phyloP scores from a whole-genome alignment of 2,329 filamentous ascomycete species.

The Apiospora saccharicola region DNA sequence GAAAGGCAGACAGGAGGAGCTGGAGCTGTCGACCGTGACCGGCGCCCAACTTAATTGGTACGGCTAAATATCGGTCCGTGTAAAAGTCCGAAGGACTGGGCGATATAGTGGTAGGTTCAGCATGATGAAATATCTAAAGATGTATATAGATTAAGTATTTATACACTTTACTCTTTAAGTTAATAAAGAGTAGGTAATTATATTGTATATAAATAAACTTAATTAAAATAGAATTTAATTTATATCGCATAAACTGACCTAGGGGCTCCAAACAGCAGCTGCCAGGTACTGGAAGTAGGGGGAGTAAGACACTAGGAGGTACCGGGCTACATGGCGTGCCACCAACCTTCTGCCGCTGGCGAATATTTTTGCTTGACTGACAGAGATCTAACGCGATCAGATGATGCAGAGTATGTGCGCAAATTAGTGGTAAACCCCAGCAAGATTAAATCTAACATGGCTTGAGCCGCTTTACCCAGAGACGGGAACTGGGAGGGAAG shows the following conservation, averaged over 20 bases:
- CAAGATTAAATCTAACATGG: not conserved
- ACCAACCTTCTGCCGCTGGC: not conserved
- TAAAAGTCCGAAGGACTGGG: not conserved
- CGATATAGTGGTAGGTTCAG: not conserved
- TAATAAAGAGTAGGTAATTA: too few relatives aligned
- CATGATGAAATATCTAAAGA: not conserved
- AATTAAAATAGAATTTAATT: too few relatives aligned
- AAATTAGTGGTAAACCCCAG: not conserved
- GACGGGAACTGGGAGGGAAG: not conserved
- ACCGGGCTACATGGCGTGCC: not conserved
- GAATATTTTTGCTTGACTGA: not conserved
- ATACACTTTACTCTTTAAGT: too few relatives aligned
- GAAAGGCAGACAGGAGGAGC: not conserved
- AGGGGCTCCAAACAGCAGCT: not conserved
- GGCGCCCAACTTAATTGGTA: slow-evolving; percentile 8
- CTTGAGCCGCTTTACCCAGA: slow-evolving; percentile 3
- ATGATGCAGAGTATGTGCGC: not conserved
- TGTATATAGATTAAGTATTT: too few relatives aligned
- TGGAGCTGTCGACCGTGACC: not conserved
- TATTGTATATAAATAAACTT: too few relatives aligned
- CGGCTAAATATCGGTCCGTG: not conserved
- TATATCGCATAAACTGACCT: not conserved
- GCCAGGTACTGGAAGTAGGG: not conserved
- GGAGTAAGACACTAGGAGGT: not conserved
- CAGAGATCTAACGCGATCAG: not conserved